Evolutionary conservation across 2,329 filamentous ascomycete genomes (phyloP), one percentile per base, ranked within the genome.

Genomic region (Torrubiellomyces zombiae): DNA sequence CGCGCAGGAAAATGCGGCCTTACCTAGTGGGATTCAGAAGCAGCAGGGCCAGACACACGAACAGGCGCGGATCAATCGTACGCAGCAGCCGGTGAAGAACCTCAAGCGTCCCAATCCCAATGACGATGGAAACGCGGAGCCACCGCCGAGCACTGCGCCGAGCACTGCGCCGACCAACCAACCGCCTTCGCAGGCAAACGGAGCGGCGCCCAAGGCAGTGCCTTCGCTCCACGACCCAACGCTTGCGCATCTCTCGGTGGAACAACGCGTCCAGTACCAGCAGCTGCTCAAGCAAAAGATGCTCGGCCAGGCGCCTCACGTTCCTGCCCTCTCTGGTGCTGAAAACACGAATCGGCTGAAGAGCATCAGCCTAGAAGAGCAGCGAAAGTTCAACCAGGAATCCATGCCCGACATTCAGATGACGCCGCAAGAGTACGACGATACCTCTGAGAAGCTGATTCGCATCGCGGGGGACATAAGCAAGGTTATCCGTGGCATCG

Each of bases 21-120:
- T n/a, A n/a, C n/a, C n/a, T n/a, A n/a, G n/a, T n/a, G n/a, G n/a
- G n/a, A n/a, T n/a, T n/a, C 41, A 40, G 23, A 49, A 42, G 33
- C 33, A 23, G 30, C 30, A 47, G 36, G 34, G 31, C 31, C 26
- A 47, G 37, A 20, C 32, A 30, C 29, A 31, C 7, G 37, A 42
- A 16, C 40, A 44, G 27, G 30, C 35, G 20, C 38, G 41, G 20
- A 26, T 18, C 16, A 39, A 32, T 22, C 30, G 34, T 29, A 28
- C 44, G 28, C 27, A 35, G 18, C 36, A 45, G 22, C 26, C 43
- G 24, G 24, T 34, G 14, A 66, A 60, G 40, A 58, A 48, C 23
- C 47, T 64, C 21, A 68, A 69, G 46, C 58, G 64, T 1, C 48
- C 60, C 4, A 61, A 48, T 25, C 44, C 51, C 4, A 63, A 67